These are phyloP conservation scores for Giardia muris DNA, from an alignment of 208 protist genomes.

Conservation along the genomic window DNA sequence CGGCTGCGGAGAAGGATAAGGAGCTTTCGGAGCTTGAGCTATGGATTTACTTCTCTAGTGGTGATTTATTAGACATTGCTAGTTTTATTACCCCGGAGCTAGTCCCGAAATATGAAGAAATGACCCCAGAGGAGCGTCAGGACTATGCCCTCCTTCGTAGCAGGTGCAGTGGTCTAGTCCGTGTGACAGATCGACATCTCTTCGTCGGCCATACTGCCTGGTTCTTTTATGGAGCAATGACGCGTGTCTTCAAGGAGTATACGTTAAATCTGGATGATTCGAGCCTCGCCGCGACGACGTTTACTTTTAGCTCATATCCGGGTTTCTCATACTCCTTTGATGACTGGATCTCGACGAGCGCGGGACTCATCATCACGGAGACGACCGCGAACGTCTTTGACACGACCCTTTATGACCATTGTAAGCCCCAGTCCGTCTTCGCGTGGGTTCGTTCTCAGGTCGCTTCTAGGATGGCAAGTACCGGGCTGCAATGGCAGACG, in stretches of 20 bases:
- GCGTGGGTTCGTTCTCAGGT: constrained; percentile 29
- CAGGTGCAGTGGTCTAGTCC: not conserved
- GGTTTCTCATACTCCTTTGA: constrained; percentile 40
- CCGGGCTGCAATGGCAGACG: constrained; percentile 51
- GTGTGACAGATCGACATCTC: not conserved
- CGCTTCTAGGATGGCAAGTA: constrained; percentile 31
- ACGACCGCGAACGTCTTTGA: constrained; percentile 49
- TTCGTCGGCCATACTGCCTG: constrained; percentile 28
- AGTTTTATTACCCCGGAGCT: not conserved
- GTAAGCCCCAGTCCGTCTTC: constrained; percentile 43
- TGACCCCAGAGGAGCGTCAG: too few species aligned
- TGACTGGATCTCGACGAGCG: constrained; percentile 28
- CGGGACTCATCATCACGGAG: constrained; percentile 25
- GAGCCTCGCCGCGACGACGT: not conserved
- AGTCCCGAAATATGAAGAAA: not conserved
- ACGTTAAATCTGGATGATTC: not conserved
- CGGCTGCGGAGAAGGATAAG: too few species aligned
- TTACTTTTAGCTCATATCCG: constrained; percentile 38
- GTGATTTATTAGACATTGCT: constrained; percentile 17
- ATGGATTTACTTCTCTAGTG: not conserved
- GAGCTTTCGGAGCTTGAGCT: constrained; percentile 13
- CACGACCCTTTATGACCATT: constrained; percentile 40
- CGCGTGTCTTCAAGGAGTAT: constrained; percentile 26
- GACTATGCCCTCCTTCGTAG: not conserved
- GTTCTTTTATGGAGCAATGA: constrained; percentile 33